A percentile compares a stretch with the other conserved stretches of the same genome.
These are phyloP conservation scores for Medicago truncatula DNA, from an alignment of 306 rosid species.

Conservation along the genomic window MtrunA17r5.0-ANR NC_053045.1:33670501-33671000, in stretches of 20 bases:
- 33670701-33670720: neutral
- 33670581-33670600: conserved; percentile 33
- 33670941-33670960: conserved; percentile 34
- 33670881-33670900: neutral
- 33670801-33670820: neutral
- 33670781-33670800: conserved; percentile 34
- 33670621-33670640: conserved; percentile 24
- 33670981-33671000: neutral
- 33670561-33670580: neutral
- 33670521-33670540: neutral
- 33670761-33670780: conserved; percentile 22
- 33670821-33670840: neutral
- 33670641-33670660: conserved; percentile 11
- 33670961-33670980: conserved; percentile 8
- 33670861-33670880: conserved; percentile 12
- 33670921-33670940: neutral
- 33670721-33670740: neutral
- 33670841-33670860: conserved; percentile 11
- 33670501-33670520: neutral
- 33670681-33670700: neutral
- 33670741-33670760: neutral
- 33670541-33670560: neutral
- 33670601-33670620: conserved; percentile 22
- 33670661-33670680: neutral
- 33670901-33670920: too few species aligned